Base-by-base conservation (phyloP, 805 yeast species). In the Metschnikowia santaceciliae region DNA sequence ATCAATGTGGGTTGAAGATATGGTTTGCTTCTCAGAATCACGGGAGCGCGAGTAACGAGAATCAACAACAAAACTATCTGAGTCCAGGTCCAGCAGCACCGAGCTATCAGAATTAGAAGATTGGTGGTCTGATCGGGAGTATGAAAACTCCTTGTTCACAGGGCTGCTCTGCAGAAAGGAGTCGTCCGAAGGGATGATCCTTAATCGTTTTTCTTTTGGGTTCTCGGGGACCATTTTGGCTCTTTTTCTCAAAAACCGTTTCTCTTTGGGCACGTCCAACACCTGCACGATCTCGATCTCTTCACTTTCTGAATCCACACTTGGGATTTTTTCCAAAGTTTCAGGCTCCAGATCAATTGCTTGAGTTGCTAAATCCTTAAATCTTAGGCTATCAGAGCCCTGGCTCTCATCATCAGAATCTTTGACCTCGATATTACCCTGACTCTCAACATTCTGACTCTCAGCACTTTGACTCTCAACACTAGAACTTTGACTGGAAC, bases 211-310 rank as follows among this genome's bases (percentile, higher is more conserved):
- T 13, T 17, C 35, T 13, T 36, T 35, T 3, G 7, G 11, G 6
- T 22, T 23, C 17, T 14, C 20, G 5, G 41, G 13, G 6, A 7
- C 17, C 2, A 15, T 6, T 13, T 13, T 35, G 22, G 22, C 11
- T 30, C 55, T 22, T 13, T 52, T 43, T 8, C 47, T 46, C 30
- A 50, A 40, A 20, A 36, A 44, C 26, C 41, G 35, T 15, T 41
- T 14, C 1, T 32, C 11, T 20, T 45, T 43, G 32, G 55, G 49
- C n/a, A 47, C 20, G 11, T 47, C 45, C 26, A 30, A 37, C 20
- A 47, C 51, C 23, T 34, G 34, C 7, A 53, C 45, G n/a, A 53
- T 44, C 14, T 45, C 35, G 22, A 53, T 30, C 4, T 53, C 54
- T 4, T 40, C 54, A 10, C 38, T 33, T 10, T 33, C 32, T 4